phyloP scores from a whole-genome alignment of 768 basidiomycete species.

The Lactarius evosmus region DNA sequence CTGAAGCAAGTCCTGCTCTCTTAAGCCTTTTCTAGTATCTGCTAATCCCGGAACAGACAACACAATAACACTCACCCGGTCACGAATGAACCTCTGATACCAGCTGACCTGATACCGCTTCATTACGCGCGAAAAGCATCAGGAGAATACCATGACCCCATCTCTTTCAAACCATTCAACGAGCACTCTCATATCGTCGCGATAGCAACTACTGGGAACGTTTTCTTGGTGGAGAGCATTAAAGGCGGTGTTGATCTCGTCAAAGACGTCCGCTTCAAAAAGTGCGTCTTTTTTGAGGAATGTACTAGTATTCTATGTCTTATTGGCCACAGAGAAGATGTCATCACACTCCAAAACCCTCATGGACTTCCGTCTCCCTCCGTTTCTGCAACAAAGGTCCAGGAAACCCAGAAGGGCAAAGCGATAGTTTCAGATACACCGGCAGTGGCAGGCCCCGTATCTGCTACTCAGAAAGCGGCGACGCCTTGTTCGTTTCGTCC shows the following conservation, averaged over 20 bases:
- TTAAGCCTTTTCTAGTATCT: background rate
- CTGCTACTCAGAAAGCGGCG: conserved; percentile 33
- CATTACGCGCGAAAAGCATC: conserved; percentile 82
- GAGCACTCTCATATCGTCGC: conserved; percentile 95
- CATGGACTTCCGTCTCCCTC: conserved; percentile 70
- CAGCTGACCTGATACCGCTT: conserved; percentile 73
- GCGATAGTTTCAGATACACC: conserved; percentile 37
- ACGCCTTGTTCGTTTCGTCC: conserved; percentile 57
- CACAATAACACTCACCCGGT: conserved; percentile 79
- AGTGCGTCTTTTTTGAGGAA: conserved; percentile 42
- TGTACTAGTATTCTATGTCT: conserved; percentile 16
- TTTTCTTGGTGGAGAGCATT: conserved; percentile 88
- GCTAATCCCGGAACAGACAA: conserved; percentile 46
- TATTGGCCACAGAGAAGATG: conserved; percentile 58
- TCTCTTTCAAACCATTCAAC: conserved; percentile 96
- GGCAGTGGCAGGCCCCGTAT: conserved; percentile 17
- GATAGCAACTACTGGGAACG: conserved; percentile 86
- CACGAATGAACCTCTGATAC: conserved; percentile 66
- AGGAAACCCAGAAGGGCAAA: conserved; percentile 35
- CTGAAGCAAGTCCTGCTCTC: conserved; percentile 60
- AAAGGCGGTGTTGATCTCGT: conserved; percentile 86
- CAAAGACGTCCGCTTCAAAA: conserved; percentile 79
- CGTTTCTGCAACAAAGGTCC: conserved; percentile 34
- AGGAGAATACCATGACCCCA: conserved; percentile 90
- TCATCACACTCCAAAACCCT: conserved; percentile 92